Base-by-base conservation (phyloP, 192 early-diverging fungal genomes). In the Glomus cerebriforme region DNA sequence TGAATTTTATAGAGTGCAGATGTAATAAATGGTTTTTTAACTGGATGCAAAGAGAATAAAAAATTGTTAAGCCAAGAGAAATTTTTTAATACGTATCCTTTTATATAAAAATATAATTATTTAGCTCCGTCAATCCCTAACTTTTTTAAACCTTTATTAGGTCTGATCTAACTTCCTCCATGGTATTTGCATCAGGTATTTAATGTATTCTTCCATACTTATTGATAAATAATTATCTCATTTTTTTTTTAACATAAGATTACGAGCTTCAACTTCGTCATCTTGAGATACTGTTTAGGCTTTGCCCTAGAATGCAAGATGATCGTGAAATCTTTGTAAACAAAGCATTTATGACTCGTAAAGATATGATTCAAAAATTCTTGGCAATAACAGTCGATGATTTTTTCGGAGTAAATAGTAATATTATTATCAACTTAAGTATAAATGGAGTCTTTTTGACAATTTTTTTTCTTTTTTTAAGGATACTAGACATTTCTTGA, bases 1-100 rank as follows among this genome's bases (percentile, higher is more conserved):
- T 37, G 19, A 35, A 24, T 39, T 69, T 73, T 73, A 15, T 7
- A 75, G 73, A 34, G 54, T 22, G 43, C 73, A 15, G 58, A 75
- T 37, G 29, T 75, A 12, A 75, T 75, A 26, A 75, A 75, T n/a
- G 29, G 59, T 4, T 26, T 75, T n/a, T 75, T 75, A 19, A 75
- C 73, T 22, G 73, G 73, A 59, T 75, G 73, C 32, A 75, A 75
- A 62, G 73, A 75, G 32, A 75, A 75, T 31, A 75, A 75, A 75
- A 75, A 75, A 35, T 32, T 75, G 2, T 60, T 75, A 34, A 75
- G 73, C 24, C 73, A 75, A 24, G 73, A 58, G 17, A 8, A 75
- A 35, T 35, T 75, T 60, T 34, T 75, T 35, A 26, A 75, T 22
- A 8, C 58, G 73, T 75, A 75, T 75, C 73, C 58, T 60, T 60